Percentiles rank a stretch among this genome's conserved stretches.
Conservation (phyloP, 2,329 filamentous ascomycete species). For the Ophiostoma piceae region DNA sequence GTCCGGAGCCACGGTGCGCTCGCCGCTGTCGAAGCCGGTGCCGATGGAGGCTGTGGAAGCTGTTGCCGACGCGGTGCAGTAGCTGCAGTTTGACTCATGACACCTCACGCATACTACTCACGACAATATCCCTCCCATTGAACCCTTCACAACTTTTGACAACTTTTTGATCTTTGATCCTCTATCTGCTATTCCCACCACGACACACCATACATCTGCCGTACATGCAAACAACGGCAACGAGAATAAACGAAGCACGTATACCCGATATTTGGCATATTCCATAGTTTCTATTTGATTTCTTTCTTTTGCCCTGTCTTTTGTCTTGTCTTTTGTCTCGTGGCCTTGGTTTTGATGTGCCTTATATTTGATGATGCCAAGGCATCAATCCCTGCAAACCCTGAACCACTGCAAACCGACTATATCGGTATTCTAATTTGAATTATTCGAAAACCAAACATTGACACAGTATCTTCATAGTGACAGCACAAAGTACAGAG, state of each 20-base stretch:
- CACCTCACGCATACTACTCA: background rate
- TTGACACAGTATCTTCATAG: too few relatives aligned
- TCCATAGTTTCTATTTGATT: background rate
- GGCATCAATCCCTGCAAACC: too few relatives aligned
- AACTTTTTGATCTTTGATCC: background rate
- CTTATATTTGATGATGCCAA: background rate
- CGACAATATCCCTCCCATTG: background rate
- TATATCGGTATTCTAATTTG: too few relatives aligned
- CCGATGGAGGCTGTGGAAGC: background rate
- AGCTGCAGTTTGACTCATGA: background rate
- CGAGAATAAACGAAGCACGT: constrained; percentile 6
- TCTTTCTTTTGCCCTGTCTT: background rate
- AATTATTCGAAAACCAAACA: too few relatives aligned
- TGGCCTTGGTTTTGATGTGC: background rate
- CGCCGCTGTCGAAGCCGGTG: constrained; percentile 5
- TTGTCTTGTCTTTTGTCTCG: background rate
- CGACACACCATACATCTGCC: background rate
- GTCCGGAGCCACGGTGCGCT: constrained; percentile 2
- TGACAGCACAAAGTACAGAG: too few relatives aligned
- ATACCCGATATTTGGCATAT: constrained; percentile 9
- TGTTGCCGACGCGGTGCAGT: background rate
- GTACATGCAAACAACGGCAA: background rate
- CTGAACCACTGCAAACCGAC: too few relatives aligned
- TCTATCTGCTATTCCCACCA: background rate
- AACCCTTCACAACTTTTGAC: too few relatives aligned